Base-by-base conservation (phyloP, 495 filamentous ascomycete species). In the Trichoderma asperelloides region DNA sequence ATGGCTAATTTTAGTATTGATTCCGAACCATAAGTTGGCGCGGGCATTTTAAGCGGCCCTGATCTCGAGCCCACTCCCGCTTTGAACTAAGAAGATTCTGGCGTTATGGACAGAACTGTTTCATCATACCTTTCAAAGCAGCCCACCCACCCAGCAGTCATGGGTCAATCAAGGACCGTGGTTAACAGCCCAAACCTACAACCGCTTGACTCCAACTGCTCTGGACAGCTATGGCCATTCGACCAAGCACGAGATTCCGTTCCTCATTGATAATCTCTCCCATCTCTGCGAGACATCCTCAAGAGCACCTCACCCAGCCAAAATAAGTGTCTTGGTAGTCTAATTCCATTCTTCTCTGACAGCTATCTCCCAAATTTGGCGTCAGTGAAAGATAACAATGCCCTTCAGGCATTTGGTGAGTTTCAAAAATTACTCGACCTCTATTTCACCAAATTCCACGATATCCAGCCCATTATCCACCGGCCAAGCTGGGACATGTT, bases 401-500 rank as follows among this genome's bases (percentile, higher is more conserved):
- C 41, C 16, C 8, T 33, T 8, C 63, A 65, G 18, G 63, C 33
- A 41, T 33, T 41, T 65, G 63, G 13, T 8, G 28, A 39, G 6
- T 27, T 76, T 43, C 70, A 75, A 43, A 65, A 63, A 13, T 73
- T 76, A 47, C 67, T 76, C 41, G 71, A 68, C 12, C 64, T 76
- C 11, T 76, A 76, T 62, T 76, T 76, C 55, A 66, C 76, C 27
- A 49, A 72, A 23, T 76, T 76, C 60, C 74, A 76, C 60, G 51
- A 67, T n/a, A 76, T 75, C 33, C 64, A 76, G 43, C 74, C 74
- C 27, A 68, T 76, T 69, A 72, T 76, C 40, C 74, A 76, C 62
- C 66, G 49, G 25, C 74, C 74, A 33, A 76, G 70, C 16, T 76
- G 76, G 63, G 68, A 69, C 49, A 68, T 73, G 6, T 69, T 68